Percentiles rank a stretch among this genome's conserved stretches.
These are phyloP conservation scores for Alternaria gansuensis DNA, from an alignment of 2,329 filamentous ascomycete genomes.

Conservation along the genomic window DNA sequence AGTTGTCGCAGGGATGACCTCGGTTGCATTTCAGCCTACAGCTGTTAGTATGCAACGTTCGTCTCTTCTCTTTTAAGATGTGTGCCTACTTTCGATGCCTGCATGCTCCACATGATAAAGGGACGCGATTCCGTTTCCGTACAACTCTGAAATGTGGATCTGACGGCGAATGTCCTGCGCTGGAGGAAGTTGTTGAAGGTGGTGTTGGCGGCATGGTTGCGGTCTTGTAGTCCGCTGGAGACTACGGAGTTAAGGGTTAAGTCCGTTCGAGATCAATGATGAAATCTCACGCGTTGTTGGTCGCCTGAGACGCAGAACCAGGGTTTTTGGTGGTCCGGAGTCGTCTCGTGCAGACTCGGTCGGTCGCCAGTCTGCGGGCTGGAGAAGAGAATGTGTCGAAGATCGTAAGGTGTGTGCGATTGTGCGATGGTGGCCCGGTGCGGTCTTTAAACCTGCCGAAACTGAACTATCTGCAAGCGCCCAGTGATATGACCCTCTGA, in stretches of 20 bases:
- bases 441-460: slow-evolving; percentile 45
- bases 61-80: neutral
- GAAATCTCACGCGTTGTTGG: slow-evolving; percentile 12
- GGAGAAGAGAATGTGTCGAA: slow-evolving; percentile 25
- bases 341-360: slow-evolving; percentile 15
- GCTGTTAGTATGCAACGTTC: slow-evolving; percentile 28
- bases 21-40: slow-evolving; percentile 88
- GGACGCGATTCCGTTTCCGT: slow-evolving; percentile 89
- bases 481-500: slow-evolving; percentile 18
- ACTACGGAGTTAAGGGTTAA: slow-evolving; percentile 34
- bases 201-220: slow-evolving; percentile 75
- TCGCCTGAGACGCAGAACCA: slow-evolving; percentile 11
- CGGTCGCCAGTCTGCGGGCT: slow-evolving; percentile 15
- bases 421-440: slow-evolving; percentile 28
- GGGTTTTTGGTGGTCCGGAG: slow-evolving; percentile 9
- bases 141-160: slow-evolving; percentile 88
- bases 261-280: slow-evolving; percentile 30
- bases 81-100: slow-evolving; percentile 80
- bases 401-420: slow-evolving; percentile 23
- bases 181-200: slow-evolving; percentile 79
- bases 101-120: slow-evolving; percentile 90
- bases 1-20: slow-evolving; percentile 90
- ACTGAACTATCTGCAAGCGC: slow-evolving; percentile 43
- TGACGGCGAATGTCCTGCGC: slow-evolving; percentile 80
- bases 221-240: slow-evolving; percentile 14